Base-by-base conservation (phyloP, 371 early-diverging fungal species). In the Mucor velutinosus region DNA sequence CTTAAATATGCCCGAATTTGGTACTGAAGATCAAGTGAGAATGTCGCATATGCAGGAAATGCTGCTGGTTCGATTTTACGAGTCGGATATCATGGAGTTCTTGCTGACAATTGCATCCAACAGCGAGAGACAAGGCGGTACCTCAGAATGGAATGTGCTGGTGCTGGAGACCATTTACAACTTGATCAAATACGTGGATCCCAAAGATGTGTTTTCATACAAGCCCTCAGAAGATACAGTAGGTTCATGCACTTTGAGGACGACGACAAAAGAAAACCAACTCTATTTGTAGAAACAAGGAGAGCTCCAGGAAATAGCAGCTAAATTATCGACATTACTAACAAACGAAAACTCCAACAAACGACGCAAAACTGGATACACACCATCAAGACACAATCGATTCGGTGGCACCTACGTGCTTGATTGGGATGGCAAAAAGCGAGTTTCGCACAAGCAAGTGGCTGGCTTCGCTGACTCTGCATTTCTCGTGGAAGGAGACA, bases 41-140 rank as follows among this genome's bases (percentile, higher is more conserved):
- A 83, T 72, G 79, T 76, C 91, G 0, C 78, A 80, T 14, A 79
- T 92, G 76, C 91, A 90, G 83, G 91, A 93, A 67, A 66, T 64
- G 23, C 61, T 91, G 4, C 29, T 93, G 19, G 72, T 80, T 8
- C 74, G 84, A 17, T 75, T 87, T 35, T 72, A 82, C 33, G 75
- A 88, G 62, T 74, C 86, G 6, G 77, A 84, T 37, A 75, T 90
- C 15, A 64, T 89, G 49, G 86, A 86, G 11, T 73, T 93, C 2
- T 53, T 92, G 14, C 56, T 90, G 51, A 83, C 89, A 0, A 79
- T 91, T 21, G 87, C 90, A 4, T 89, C 89, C 2, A 73, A 73
- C 21, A 86, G 84, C 2, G 69, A 86, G 7, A 74, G 58, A 14
- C 83, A 86, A 37, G 58, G 77, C 0, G 87, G 89, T 62, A 82